phyloP scores from a whole-genome alignment of 345 rosid species.

The Salix viminalis region DNA sequence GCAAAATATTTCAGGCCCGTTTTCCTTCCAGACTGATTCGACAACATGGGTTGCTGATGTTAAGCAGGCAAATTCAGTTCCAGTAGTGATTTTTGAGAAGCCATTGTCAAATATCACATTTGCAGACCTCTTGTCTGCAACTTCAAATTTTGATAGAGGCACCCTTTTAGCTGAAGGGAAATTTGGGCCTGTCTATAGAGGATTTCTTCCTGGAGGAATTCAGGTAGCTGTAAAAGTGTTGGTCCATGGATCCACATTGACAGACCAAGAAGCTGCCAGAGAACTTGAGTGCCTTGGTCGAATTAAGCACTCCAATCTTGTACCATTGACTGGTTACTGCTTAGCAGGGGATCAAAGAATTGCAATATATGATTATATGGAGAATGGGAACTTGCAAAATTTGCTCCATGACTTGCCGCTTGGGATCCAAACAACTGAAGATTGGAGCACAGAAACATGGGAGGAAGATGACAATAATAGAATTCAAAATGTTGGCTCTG shows the following conservation, averaged over 20 bases:
- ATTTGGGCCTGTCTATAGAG: slow-evolving; percentile 90
- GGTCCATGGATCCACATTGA: slow-evolving; percentile 81
- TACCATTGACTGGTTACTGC: slow-evolving; percentile 87
- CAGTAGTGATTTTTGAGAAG: slow-evolving; percentile 81
- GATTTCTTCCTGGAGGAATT: slow-evolving; percentile 84
- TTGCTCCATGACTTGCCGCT: slow-evolving; percentile 84
- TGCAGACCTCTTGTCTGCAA: slow-evolving; percentile 81
- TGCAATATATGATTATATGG: slow-evolving; percentile 93
- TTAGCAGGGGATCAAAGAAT: slow-evolving; percentile 92
- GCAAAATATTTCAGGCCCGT: slow-evolving; percentile 70
- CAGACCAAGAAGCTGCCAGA: slow-evolving; percentile 83
- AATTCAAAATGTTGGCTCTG: slow-evolving; percentile 57
- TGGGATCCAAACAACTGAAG: slow-evolving; percentile 69
- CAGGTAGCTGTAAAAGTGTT: slow-evolving; percentile 93
- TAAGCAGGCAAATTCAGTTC: slow-evolving; percentile 71
- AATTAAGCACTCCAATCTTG: slow-evolving; percentile 84
- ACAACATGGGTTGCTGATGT: slow-evolving; percentile 94
- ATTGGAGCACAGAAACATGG: slow-evolving; percentile 90
- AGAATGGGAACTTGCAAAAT: slow-evolving; percentile 91
- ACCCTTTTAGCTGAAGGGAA: slow-evolving; percentile 89
- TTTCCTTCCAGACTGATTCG: slow-evolving; percentile 87
- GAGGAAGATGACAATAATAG: slow-evolving; percentile 58
- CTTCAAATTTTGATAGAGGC: slow-evolving; percentile 78
- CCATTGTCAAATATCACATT: slow-evolving; percentile 80
- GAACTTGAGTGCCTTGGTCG: slow-evolving; percentile 89